Evolutionary conservation across 352 stramenopile species (phyloP), one percentile per base, ranked within the genome.

Genomic region (Globisporangium orthogonon): DNA sequence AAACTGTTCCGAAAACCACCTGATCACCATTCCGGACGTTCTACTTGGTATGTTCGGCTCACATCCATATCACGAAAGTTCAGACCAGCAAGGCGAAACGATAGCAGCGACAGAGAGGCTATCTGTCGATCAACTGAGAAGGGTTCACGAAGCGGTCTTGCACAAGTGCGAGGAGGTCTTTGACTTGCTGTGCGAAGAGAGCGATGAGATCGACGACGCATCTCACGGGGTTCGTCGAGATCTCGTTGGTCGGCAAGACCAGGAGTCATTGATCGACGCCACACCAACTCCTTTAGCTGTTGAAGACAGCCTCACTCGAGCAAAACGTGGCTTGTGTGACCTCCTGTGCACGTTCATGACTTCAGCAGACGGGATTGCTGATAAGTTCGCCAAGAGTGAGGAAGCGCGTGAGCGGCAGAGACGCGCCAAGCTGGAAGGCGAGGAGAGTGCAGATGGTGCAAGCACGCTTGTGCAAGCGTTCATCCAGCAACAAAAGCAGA

Each of bases 81-180:
- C 49, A 17, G 65, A 55, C 17, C 56, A 58, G 56, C 31, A 43
- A 0, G 39, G 45, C 9, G 65, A 54, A 4, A 61, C 39, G 33
- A 35, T 62, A 0, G 52, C 13, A 9, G 17, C 28, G 0, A 33
- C 23, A 33, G 50, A 58, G 13, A 50, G 30, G 5, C 13, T 61
- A 11, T 54, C 54, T 7, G 2, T 60, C 17, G 71, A 69, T 4
- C 46, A 71, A 45, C 50, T 76, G 7, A 45, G 41, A 3, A 50
- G 18, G 14, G 60, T 52, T 2, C 62, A 74, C 2, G 65, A 73
- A 6, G 57, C 70, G 17, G 63, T 82, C 11, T 33, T 82, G 29
- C 58, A 59, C 11, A 69, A 70, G 30, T 89, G 78, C 29, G 74
- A 89, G 56, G 68, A 79, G 23, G 53, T 85, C 0, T 89, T 87